A percentile compares a stretch with the other conserved stretches of the same genome.
These are phyloP conservation scores for Geotrichum reessii DNA, from an alignment of 1,139 yeast genomes.

Conservation along the genomic window DNA sequence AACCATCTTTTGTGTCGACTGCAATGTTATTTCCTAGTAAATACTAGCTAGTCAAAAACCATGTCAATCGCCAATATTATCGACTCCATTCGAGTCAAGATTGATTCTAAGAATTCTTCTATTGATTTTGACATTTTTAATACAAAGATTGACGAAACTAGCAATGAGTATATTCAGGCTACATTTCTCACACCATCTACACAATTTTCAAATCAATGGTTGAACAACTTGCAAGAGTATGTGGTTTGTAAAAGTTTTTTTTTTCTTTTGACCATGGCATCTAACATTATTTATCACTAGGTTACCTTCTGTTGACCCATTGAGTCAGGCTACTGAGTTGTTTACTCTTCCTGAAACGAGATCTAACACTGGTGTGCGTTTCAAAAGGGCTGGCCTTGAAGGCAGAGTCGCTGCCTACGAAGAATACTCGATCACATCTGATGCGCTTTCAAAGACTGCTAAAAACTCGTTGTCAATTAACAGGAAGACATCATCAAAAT, in stretches of 20 bases:
- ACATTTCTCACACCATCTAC: constrained; percentile 34
- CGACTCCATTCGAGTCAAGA: constrained; percentile 10
- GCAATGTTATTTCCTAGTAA: background rate
- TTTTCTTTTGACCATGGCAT: background rate
- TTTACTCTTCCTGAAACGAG: constrained; percentile 37
- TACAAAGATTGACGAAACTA: constrained; percentile 14
- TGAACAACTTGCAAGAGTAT: constrained; percentile 33
- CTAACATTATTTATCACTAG: constrained; percentile 24
- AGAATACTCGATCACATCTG: constrained; percentile 51
- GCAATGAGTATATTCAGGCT: constrained; percentile 25
- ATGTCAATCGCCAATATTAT: constrained; percentile 12
- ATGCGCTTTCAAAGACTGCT: constrained; percentile 51
- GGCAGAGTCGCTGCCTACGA: constrained; percentile 61
- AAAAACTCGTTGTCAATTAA: constrained; percentile 67
- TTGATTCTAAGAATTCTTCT: background rate
- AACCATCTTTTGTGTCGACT: background rate
- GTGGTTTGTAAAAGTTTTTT: constrained; percentile 14
- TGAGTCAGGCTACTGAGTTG: constrained; percentile 33
- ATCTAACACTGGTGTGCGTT: constrained; percentile 39
- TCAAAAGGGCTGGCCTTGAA: constrained; percentile 58
- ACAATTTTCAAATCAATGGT: constrained; percentile 33
- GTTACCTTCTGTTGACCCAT: constrained; percentile 37
- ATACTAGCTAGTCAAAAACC: background rate
- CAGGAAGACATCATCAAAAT: constrained; percentile 59
- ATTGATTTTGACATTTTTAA: background rate